Evolutionary conservation across 331 rosid genomes (phyloP), one percentile per base, ranked within the genome.

Genomic region (Quercus lobata): DNA sequence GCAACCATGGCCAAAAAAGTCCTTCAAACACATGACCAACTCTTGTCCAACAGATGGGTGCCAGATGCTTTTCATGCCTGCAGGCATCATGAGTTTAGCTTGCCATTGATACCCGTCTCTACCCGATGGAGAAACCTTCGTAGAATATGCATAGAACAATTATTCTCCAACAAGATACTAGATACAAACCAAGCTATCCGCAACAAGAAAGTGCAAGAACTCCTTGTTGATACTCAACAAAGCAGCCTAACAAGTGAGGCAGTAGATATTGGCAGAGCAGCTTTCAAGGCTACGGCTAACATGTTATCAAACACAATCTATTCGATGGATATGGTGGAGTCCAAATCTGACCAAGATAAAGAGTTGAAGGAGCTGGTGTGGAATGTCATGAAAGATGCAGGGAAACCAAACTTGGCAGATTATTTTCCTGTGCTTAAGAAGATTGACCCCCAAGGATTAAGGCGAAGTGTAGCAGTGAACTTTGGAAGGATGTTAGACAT

Each of bases 21-120:
- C 25, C 84, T 87, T 24, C 88, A 84, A 73, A 87, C 84, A 29
- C 86, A 81, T 57, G 90, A 87, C 73, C 76, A 54, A 0, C 4
- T 35, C 65, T 56, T 84, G 29, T 81, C 81, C 5, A 72, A 25
- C 60, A 71, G 84, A 69, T 73, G 78, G 6, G 57, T 81, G 41
- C 90, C 90, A 1, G 81, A 81, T 2, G 74, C 86, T 0, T 2
- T 74, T 2, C 29, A 16, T 12, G 73, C 41, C 14, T 71, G n/a
- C 61, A 49, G 69, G 3, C 86, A 84, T 12, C 24, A 57, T 4
- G 21, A 22, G 34, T 1, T 34, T 1, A 80, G 78, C 9, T 6
- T 87, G 1, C 73, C 86, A 2, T 84, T 88, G 88, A 76, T 84
- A 10, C 84, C 86, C 3, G 24, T 79, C 12, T 84, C 86, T 8